phyloP scores from a whole-genome alignment of 441 rosid species.

The Raphanus hybrid region DNA sequence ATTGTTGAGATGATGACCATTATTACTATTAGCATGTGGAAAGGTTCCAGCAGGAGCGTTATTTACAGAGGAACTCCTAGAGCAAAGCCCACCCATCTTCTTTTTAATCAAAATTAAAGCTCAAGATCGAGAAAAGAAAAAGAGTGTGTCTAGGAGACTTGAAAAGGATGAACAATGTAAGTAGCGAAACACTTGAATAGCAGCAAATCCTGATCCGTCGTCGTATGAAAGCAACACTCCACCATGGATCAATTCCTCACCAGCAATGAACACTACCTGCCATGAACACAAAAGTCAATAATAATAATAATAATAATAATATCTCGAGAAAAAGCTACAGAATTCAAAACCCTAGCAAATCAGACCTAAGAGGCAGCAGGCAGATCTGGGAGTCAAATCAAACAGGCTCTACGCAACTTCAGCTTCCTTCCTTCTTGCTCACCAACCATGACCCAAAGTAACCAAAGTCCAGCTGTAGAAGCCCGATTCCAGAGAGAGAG shows the following conservation, averaged over 20 bases:
- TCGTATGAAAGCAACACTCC: slow-evolving; percentile 56
- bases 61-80: slow-evolving; percentile 92
- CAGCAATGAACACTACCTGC: slow-evolving; percentile 38
- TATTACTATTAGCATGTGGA: slow-evolving; percentile 51
- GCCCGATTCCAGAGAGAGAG: not conserved
- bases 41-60: slow-evolving; percentile 93
- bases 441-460: slow-evolving; percentile 26
- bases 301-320: not conserved
- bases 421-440: slow-evolving; percentile 18
- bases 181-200: slow-evolving; percentile 44
- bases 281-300: slow-evolving; percentile 9
- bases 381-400: slow-evolving; percentile 38
- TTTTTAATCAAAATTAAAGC: slow-evolving; percentile 13
- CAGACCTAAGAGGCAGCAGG: slow-evolving; percentile 8
- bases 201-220: slow-evolving; percentile 48
- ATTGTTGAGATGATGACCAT: slow-evolving; percentile 59
- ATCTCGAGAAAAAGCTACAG: not conserved
- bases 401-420: slow-evolving; percentile 6
- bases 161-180: slow-evolving; percentile 35
- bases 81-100: slow-evolving; percentile 96
- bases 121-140: slow-evolving; percentile 35
- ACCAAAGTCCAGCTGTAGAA: slow-evolving; percentile 5
- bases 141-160: slow-evolving; percentile 17
- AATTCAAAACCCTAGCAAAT: slow-evolving; percentile 31
- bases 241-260: slow-evolving; percentile 43